Conservation (phyloP, 176 grass and related monocot genomes). For the Bromus sterilis region DNA sequence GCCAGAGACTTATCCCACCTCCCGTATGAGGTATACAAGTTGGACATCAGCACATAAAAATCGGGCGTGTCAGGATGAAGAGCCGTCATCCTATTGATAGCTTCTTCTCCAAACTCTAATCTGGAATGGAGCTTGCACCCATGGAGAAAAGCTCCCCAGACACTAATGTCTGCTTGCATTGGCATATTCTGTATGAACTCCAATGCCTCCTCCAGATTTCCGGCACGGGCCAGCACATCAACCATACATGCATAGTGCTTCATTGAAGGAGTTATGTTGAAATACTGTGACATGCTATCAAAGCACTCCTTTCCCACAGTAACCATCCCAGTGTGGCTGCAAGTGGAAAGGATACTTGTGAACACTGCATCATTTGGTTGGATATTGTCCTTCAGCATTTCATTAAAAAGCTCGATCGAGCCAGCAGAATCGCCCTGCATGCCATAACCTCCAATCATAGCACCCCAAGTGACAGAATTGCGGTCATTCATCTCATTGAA, state of each 20-base stretch:
- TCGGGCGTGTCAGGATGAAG: slow-evolving; percentile 49
- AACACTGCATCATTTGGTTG: slow-evolving; percentile 51
- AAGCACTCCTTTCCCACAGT: slow-evolving; percentile 44
- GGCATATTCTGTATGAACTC: slow-evolving; percentile 67
- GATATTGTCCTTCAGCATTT: slow-evolving; percentile 62
- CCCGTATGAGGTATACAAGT: slow-evolving; percentile 54
- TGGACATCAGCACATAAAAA: slow-evolving; percentile 59
- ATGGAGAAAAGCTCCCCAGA: slow-evolving; percentile 73
- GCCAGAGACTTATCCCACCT: slow-evolving; percentile 51
- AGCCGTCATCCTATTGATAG: slow-evolving; percentile 32
- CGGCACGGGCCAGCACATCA: slow-evolving; percentile 52
- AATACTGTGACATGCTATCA: slow-evolving; percentile 38
- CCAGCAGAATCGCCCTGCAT: slow-evolving; percentile 58
- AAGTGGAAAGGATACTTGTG: slow-evolving; percentile 62
- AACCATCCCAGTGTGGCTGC: slow-evolving; percentile 71
- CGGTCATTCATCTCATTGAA: slow-evolving; percentile 46
- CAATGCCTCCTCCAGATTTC: slow-evolving; percentile 53
- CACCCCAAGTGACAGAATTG: slow-evolving; percentile 66
- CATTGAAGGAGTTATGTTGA: slow-evolving; percentile 58
- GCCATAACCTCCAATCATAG: slow-evolving; percentile 61
- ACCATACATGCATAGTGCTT: slow-evolving; percentile 75
- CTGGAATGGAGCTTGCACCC: slow-evolving; percentile 63
- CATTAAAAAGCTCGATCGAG: slow-evolving; percentile 45
- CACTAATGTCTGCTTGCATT: slow-evolving; percentile 28
- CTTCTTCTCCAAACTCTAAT: slow-evolving; percentile 62